A percentile compares a stretch with the other conserved stretches of the same genome.
phyloP scores from a whole-genome alignment of 139 green algal species.

The Zygnema cylindricum region DNA sequence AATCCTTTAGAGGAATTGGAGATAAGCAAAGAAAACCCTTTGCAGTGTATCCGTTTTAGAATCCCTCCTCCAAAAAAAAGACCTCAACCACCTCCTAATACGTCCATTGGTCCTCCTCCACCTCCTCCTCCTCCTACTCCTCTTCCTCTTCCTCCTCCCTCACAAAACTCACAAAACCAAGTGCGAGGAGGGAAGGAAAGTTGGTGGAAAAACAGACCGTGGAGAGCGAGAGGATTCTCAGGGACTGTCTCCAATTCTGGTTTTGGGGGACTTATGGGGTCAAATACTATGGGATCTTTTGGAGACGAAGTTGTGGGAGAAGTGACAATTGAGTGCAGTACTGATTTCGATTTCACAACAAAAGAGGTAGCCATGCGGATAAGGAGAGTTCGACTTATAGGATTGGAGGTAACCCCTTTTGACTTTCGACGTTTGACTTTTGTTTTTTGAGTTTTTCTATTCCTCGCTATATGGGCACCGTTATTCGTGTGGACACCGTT shows the following conservation, averaged over 20 bases:
- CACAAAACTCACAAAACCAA: no score
- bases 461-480: no score
- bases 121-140: no score
- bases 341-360: constrained; percentile 6
- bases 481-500: no score
- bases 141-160: no score
- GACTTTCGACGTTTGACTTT: no score
- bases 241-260: neutral
- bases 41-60: constrained; percentile 2
- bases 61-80: neutral
- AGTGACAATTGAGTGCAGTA: constrained; percentile 31
- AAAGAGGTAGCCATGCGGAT: constrained; percentile 24
- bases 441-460: no score
- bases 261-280: neutral
- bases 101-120: no score
- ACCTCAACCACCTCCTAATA: no score
- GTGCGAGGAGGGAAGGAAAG: no score
- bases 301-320: constrained; percentile 14
- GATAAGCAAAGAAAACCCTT: neutral
- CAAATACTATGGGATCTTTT: neutral
- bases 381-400: constrained; percentile 18
- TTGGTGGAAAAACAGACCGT: no score
- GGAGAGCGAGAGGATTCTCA: no score
- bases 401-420: constrained; percentile 19
- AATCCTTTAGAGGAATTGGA: neutral